Evolutionary conservation across 2,329 filamentous ascomycete species (phyloP), one percentile per base, ranked within the genome.

Genomic region (Exophiala spinifera): DNA sequence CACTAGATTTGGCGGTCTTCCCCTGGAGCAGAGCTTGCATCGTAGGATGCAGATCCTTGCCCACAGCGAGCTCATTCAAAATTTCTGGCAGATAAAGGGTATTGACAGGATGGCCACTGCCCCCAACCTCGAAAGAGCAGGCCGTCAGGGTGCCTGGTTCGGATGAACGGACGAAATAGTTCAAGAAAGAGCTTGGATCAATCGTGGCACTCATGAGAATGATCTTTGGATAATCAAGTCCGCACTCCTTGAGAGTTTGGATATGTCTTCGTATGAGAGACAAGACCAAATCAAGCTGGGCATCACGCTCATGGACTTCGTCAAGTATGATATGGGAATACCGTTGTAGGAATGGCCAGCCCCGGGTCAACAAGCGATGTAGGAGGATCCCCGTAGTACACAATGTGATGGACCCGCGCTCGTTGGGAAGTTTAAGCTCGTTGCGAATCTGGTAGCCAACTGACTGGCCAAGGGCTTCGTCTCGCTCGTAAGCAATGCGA

Each of bases 151-250:
- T 8, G n/a, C 42, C 39, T 5, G 28, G 33, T 1, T 56, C 17
- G 6, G 33, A 14, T 13, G 50, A 49, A 51, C 86, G 85, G 19
- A 31, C 42, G 1, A 99, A 80, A 66, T 97, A 99, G 8, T 83
- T 82, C 0, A 92, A 96, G 68, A 99, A 96, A 7, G 86, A 85
- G 56, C 94, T 85, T 0, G 94, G 90, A 69, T 99, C 91, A 10
- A 97, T 89, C 0, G 94, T 97, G 13, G 94, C 94, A 62, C 91
- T 96, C 94, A 99, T 99, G 39, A 99, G 80, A 42, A 99, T 81
- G 17, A 99, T 87, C 71, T 95, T 96, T 44, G 99, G 77, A 62
- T 95, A 88, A 56, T 86, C 86, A 17, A 37, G 19, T 4, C 46
- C 47, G 14, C 48, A 23, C 14, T 52, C 44, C 36, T 58, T 58